phyloP scores from a whole-genome alignment of 257 asterid species.

The Nicotiana tabacum region DNA sequence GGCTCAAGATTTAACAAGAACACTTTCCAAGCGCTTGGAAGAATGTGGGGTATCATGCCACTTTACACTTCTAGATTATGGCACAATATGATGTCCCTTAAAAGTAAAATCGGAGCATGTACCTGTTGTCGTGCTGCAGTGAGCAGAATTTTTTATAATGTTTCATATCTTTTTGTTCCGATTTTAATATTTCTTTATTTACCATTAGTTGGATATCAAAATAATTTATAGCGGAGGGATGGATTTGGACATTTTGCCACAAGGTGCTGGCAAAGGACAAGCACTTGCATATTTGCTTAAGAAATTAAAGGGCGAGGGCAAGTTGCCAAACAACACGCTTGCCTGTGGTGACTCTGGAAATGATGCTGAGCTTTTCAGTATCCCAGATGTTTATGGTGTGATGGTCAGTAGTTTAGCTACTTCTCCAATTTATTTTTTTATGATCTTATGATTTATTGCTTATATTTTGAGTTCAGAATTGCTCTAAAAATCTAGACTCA shows the following conservation, averaged over 20 bases:
- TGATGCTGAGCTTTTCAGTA: conserved; percentile 84
- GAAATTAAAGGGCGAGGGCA: conserved; percentile 55
- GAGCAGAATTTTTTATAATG: background rate
- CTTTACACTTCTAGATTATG: background rate
- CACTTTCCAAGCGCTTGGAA: conserved; percentile 46
- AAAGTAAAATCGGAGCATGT: background rate
- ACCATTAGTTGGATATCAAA: conserved; percentile 76
- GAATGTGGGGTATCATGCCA: conserved; percentile 70
- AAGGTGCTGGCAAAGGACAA: conserved; percentile 97
- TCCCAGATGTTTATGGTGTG: conserved; percentile 89
- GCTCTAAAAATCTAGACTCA: background rate
- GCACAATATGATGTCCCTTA: background rate
- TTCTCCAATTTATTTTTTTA: background rate
- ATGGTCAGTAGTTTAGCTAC: conserved; percentile 58
- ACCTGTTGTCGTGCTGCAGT: background rate
- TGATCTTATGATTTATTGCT: background rate
- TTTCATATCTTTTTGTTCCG: conserved; percentile 10
- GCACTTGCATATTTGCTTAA: conserved; percentile 91
- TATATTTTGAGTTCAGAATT: background rate
- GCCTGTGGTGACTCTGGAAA: conserved; percentile 98
- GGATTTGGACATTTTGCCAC: conserved; percentile 88
- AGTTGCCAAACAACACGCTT: conserved; percentile 74
- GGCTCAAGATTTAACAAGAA: conserved; percentile 53
- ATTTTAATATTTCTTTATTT: conserved; percentile 17
- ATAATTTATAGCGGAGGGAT: conserved; percentile 97